Evolutionary conservation across 768 basidiomycete species (phyloP).

Genomic region (Rhizopogon vulgaris): DNA sequence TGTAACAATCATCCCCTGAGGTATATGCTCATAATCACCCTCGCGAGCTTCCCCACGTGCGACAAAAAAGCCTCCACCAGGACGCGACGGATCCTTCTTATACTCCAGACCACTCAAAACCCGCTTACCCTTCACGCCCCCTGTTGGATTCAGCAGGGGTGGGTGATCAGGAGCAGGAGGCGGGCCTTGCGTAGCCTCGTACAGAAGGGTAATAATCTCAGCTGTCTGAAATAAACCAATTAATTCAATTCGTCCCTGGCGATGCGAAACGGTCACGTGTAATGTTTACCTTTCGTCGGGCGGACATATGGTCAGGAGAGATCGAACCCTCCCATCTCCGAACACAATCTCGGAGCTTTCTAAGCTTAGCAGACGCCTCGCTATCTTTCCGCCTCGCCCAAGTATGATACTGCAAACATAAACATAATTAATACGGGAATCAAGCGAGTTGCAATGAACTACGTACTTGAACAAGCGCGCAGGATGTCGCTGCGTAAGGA

Average conservation of each 20-base stretch:
- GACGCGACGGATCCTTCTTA: conserved; percentile 71
- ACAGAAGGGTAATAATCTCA: conserved; percentile 87
- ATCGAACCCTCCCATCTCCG: conserved; percentile 82
- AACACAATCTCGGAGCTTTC: conserved; percentile 78
- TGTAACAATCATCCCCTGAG: conserved; percentile 49
- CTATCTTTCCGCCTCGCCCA: conserved; percentile 81
- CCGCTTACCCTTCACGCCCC: conserved; percentile 55
- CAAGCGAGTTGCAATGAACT: not conserved
- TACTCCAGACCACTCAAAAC: conserved; percentile 56
- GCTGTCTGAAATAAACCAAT: conserved; percentile 52
- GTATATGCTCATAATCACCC: conserved; percentile 47
- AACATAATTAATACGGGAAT: not conserved
- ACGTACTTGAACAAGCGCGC: conserved; percentile 84
- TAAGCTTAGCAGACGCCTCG: conserved; percentile 67
- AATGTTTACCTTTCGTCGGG: conserved; percentile 72
- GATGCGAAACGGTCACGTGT: not conserved
- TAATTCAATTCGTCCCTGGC: conserved; percentile 2
- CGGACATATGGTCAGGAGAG: conserved; percentile 91
- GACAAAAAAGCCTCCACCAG: conserved; percentile 84
- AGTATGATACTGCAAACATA: conserved; percentile 72
- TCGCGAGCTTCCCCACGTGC: conserved; percentile 45
- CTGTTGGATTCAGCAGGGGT: conserved; percentile 74
- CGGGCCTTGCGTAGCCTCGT: conserved; percentile 88
- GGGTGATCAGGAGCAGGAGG: conserved; percentile 46
- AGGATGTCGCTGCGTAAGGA: conserved; percentile 82